Evolutionary conservation across 1,284 basidiomycete species (phyloP).

Genomic region (Puccinia coronata): DNA sequence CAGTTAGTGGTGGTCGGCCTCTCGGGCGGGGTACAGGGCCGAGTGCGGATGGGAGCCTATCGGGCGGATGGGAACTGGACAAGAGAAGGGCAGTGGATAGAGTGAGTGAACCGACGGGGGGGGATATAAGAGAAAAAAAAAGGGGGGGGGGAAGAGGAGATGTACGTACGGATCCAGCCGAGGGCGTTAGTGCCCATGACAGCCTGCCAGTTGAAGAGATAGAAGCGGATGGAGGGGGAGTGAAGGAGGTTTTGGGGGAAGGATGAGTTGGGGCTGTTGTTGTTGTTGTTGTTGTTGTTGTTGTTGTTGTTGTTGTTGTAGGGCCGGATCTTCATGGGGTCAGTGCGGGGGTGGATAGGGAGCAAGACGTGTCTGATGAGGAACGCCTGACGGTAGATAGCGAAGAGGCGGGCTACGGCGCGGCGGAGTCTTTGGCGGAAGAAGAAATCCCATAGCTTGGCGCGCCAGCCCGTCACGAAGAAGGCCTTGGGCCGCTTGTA

Average conservation of each 20-base stretch:
- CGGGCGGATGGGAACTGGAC: too few species aligned
- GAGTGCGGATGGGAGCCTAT: too few species aligned
- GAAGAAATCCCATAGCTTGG: background rate
- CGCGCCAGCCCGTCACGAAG: background rate
- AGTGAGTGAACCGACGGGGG: too few species aligned
- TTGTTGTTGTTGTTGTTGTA: too few species aligned
- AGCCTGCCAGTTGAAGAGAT: background rate
- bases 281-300: too few species aligned
- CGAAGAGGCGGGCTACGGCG: background rate
- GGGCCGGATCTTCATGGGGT: too few species aligned
- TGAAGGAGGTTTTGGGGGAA: background rate
- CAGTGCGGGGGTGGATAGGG: too few species aligned
- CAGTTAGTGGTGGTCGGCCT: too few species aligned
- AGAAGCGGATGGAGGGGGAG: background rate
- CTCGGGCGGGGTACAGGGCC: too few species aligned
- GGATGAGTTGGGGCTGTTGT: background rate
- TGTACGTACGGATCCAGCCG: background rate
- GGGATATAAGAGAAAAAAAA: too few species aligned
- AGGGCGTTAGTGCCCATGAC: slow-evolving; percentile 1
- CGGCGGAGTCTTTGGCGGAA: background rate
- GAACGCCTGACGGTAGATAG: background rate
- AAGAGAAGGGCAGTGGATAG: too few species aligned
- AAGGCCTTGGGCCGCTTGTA: too few species aligned
- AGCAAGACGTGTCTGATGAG: background rate
- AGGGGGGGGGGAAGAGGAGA: background rate